Evolutionary conservation across 352 stramenopile genomes (phyloP), one percentile per base, ranked within the genome.

Genomic region (Phytophthora ramorum): DNA sequence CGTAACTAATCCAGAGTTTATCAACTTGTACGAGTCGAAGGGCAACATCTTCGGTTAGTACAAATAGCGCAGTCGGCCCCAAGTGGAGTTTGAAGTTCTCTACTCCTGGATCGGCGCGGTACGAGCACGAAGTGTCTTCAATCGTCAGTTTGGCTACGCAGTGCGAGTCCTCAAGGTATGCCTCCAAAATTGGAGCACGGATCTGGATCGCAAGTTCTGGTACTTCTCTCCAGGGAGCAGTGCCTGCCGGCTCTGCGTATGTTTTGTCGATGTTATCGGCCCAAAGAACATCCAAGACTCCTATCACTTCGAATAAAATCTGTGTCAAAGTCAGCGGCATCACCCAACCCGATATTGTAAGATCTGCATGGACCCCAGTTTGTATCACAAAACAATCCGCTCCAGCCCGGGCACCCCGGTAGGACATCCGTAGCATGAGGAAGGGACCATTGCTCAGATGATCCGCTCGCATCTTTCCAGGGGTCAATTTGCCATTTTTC

Each of bases 61-160:
- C 87, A 54, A 92, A 95, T 12, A 96, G 59, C 17, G 89, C 87
- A 0, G 86, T 96, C 2, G 89, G 85, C 12, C 85, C 87, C 10
- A 96, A 58, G 44, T 90, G 69, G 10, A 96, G 68, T 47, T 80
- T 90, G 8, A 90, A 77, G 35, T 75, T 90, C 56, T 96, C 89
- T 28, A 80, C 68, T 35, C 65, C 63, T 14, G 85, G 58, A 20
- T 93, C 83, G 10, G 87, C 85, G 7, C 74, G 79, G 50, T 90
- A 95, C 8, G 72, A 75, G 7, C 90, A 87, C 9, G 81, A 83
- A 44, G 76, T 93, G 26, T 93, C 81, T 64, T 96, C 89, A 28
- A 96, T 73, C 3, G 87, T 90, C 12, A 95, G 70, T 46, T 96
- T 96, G 28, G 87, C 89, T 1, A 96, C 89, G 60, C 87, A 96